Evolutionary conservation across 352 stramenopile genomes (phyloP).

Genomic region (Lagenidium giganteum): DNA sequence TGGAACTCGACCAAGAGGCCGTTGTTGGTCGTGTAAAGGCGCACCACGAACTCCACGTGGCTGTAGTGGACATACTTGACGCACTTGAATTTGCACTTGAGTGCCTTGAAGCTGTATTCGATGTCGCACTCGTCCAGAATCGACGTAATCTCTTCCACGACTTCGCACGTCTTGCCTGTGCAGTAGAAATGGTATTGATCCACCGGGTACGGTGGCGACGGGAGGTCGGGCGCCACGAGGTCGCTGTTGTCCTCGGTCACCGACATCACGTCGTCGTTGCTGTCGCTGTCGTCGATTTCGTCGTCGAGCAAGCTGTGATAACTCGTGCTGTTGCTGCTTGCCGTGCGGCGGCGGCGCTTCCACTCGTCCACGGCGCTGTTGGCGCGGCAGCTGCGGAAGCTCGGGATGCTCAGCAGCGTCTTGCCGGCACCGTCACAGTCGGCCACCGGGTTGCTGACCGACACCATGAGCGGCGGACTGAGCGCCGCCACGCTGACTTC

Average conservation of each 20-base stretch:
- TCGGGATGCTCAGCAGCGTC: too few species aligned
- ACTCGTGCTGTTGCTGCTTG: slow-evolving; percentile 68
- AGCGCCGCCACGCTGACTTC: too few species aligned
- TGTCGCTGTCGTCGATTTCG: not conserved
- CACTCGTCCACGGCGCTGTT: slow-evolving; percentile 19
- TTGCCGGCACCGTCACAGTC: too few species aligned
- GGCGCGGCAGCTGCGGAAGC: slow-evolving; percentile 38
- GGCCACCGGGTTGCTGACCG: too few species aligned
- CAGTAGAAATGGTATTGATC: slow-evolving; percentile 84
- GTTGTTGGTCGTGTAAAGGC: slow-evolving; percentile 43
- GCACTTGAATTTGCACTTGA: slow-evolving; percentile 86
- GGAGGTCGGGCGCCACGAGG: slow-evolving; percentile 48
- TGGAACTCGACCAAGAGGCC: slow-evolving; percentile 72
- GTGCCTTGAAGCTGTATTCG: slow-evolving; percentile 57
- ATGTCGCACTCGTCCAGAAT: slow-evolving; percentile 53
- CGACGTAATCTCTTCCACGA: slow-evolving; percentile 42
- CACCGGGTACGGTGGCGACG: slow-evolving; percentile 63
- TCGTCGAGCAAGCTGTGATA: slow-evolving; percentile 29
- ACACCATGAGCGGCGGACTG: too few species aligned
- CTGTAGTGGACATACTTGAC: slow-evolving; percentile 84
- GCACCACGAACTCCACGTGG: slow-evolving; percentile 74
- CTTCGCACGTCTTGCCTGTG: slow-evolving; percentile 19
- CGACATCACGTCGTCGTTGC: slow-evolving; percentile 1
- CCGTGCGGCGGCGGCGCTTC: slow-evolving; percentile 35
- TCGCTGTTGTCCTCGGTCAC: slow-evolving; percentile 17